Percentiles rank a stretch among this genome's conserved stretches.
These are phyloP conservation scores for Scedosporium apiospermum DNA, from an alignment of 2,329 filamentous ascomycete genomes.

Conservation along the genomic window DNA sequence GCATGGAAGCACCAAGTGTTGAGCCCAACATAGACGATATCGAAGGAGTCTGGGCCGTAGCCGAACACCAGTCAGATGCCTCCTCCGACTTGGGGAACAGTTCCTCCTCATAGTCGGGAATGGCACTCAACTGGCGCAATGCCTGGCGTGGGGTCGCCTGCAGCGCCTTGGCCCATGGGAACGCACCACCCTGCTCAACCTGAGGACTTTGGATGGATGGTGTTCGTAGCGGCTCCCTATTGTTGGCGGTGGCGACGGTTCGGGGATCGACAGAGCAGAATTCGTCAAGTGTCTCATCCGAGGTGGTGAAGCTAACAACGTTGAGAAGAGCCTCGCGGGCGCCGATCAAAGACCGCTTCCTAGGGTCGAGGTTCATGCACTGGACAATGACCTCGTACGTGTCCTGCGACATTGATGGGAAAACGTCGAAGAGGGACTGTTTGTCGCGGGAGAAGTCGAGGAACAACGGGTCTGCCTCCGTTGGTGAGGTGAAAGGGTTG, in stretches of 20 bases:
- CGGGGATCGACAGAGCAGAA: slow-evolving; percentile 80
- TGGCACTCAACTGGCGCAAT: slow-evolving; percentile 75
- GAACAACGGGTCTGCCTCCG: slow-evolving; percentile 84
- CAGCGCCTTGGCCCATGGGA: slow-evolving; percentile 90
- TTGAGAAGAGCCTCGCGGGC: slow-evolving; percentile 70
- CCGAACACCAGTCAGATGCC: slow-evolving; percentile 68
- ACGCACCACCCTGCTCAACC: slow-evolving; percentile 69
- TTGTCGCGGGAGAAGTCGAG: slow-evolving; percentile 88
- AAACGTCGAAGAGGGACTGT: slow-evolving; percentile 94
- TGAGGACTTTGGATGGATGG: slow-evolving; percentile 87
- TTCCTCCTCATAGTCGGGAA: slow-evolving; percentile 74
- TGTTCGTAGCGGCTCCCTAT: slow-evolving; percentile 83
- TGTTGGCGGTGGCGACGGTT: slow-evolving; percentile 70
- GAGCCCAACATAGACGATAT: slow-evolving; percentile 80
- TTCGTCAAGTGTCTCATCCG: slow-evolving; percentile 84
- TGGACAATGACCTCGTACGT: slow-evolving; percentile 89
- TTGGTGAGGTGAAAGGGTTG: slow-evolving; percentile 89
- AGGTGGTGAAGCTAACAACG: slow-evolving; percentile 83
- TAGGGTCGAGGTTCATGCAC: slow-evolving; percentile 84
- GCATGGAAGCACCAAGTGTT: slow-evolving; percentile 70
- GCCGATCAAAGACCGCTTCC: slow-evolving; percentile 71
- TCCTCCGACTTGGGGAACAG: slow-evolving; percentile 72
- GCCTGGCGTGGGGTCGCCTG: slow-evolving; percentile 62
- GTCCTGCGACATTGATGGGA: slow-evolving; percentile 97
- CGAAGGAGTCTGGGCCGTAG: slow-evolving; percentile 68